These are phyloP conservation scores for Ceratocystis papillata DNA, from an alignment of 2,329 filamentous ascomycete genomes.

Conservation along the genomic window DNA sequence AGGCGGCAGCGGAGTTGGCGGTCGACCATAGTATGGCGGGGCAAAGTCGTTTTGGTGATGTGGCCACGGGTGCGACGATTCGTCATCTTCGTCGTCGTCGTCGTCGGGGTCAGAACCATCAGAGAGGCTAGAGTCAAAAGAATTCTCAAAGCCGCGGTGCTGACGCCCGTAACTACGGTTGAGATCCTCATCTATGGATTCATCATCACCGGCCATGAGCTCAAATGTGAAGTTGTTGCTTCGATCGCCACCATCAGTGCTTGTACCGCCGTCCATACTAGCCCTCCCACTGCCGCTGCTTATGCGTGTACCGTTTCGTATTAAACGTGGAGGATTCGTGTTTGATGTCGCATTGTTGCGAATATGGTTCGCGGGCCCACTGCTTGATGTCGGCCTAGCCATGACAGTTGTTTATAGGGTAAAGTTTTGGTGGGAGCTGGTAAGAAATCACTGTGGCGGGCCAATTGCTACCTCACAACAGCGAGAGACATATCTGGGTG, in stretches of 20 bases:
- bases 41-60: slow-evolving; percentile 48
- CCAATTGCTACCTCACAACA: background rate
- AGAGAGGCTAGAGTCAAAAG: slow-evolving; percentile 9
- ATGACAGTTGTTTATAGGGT: background rate
- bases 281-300: background rate
- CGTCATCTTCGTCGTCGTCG: slow-evolving; percentile 13
- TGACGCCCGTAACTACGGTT: background rate
- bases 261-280: background rate
- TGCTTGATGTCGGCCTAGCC: slow-evolving; percentile 1
- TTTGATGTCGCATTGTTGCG: background rate
- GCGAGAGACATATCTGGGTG: background rate
- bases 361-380: background rate
- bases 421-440: background rate
- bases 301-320: background rate
- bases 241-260: background rate
- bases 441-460: background rate
- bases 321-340: background rate
- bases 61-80: slow-evolving; percentile 36
- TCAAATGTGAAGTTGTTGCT: slow-evolving; percentile 10
- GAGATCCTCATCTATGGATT: slow-evolving; percentile 4
- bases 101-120: slow-evolving; percentile 4
- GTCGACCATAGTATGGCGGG: slow-evolving; percentile 92
- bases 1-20: slow-evolving; percentile 86
- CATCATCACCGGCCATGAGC: slow-evolving; percentile 14
- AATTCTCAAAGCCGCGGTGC: background rate